Evolutionary conservation across 2,329 filamentous ascomycete species (phyloP).

Genomic region (Exophiala sp.): DNA sequence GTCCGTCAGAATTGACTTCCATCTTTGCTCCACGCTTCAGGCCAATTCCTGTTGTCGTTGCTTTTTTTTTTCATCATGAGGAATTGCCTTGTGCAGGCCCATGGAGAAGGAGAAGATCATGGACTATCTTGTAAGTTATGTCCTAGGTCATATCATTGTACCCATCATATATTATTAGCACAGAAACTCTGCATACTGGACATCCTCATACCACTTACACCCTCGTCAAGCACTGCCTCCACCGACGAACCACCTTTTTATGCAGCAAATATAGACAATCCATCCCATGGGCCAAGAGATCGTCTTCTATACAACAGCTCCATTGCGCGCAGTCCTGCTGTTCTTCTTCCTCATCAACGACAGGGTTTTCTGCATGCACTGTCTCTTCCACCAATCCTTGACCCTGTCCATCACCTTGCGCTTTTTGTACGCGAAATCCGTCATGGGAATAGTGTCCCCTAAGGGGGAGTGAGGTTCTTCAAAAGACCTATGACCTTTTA

Average conservation of each 20-base stretch:
- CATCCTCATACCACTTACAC: neutral
- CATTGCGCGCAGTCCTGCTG: conserved; percentile 6
- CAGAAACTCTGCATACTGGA: neutral
- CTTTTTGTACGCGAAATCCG: conserved; percentile 28
- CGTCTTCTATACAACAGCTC: conserved; percentile 10
- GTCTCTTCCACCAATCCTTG: conserved; percentile 27
- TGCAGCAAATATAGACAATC: neutral
- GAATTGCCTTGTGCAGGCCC: conserved; percentile 8
- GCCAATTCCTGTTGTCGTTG: conserved; percentile 7
- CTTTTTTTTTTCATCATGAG: conserved; percentile 16
- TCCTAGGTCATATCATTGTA: neutral
- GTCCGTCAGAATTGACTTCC: too few species aligned
- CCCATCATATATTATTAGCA: neutral
- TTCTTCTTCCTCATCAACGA: conserved; percentile 15
- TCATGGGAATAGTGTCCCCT: conserved; percentile 24
- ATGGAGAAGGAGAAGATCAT: conserved; percentile 14
- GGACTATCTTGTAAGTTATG: neutral
- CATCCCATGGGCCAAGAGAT: neutral
- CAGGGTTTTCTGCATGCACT: conserved; percentile 22
- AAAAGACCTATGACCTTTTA: conserved; percentile 15
- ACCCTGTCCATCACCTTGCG: conserved; percentile 25
- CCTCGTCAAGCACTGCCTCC: neutral
- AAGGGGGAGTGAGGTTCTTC: conserved; percentile 12
- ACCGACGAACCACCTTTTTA: neutral
- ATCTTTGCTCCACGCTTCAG: too few species aligned